Evolutionary conservation across 1,284 basidiomycete species (phyloP).

Genomic region (Rhodofomes roseus): DNA sequence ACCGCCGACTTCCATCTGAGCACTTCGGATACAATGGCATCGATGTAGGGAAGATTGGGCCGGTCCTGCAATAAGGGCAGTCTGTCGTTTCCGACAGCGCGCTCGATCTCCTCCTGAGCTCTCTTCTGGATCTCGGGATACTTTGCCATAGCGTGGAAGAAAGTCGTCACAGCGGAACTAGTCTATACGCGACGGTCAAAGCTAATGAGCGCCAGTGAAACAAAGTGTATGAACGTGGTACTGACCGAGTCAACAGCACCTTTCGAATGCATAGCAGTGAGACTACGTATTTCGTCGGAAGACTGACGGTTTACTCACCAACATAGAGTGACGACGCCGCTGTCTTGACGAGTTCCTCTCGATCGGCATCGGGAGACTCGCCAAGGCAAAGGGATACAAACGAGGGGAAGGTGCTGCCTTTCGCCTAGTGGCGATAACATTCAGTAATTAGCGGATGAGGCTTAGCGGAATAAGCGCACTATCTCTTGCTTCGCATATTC

Average conservation of each 20-base stretch:
- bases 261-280: neutral
- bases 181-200: neutral
- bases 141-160: slow-evolving; percentile 3
- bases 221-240: neutral
- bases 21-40: slow-evolving; percentile 20
- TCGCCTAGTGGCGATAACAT: slow-evolving; percentile 16
- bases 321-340: slow-evolving; percentile 25
- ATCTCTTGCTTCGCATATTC: slow-evolving; percentile 21
- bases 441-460: neutral
- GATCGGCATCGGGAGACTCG: slow-evolving; percentile 14
- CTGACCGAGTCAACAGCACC: neutral
- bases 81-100: slow-evolving; percentile 16
- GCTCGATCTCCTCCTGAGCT: slow-evolving; percentile 22
- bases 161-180: neutral
- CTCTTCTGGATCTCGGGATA: slow-evolving; percentile 5
- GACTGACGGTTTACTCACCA: slow-evolving; percentile 11
- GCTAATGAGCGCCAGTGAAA: neutral
- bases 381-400: slow-evolving; percentile 23
- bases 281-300: neutral
- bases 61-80: slow-evolving; percentile 24
- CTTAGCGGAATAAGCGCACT: slow-evolving; percentile 8
- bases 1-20: slow-evolving; percentile 18
- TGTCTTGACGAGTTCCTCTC: slow-evolving; percentile 27
- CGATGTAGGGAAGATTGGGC: slow-evolving; percentile 20
- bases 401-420: slow-evolving; percentile 24